Base-by-base conservation (phyloP, 768 basidiomycete species). In the Fomitopsis serialis region DNA sequence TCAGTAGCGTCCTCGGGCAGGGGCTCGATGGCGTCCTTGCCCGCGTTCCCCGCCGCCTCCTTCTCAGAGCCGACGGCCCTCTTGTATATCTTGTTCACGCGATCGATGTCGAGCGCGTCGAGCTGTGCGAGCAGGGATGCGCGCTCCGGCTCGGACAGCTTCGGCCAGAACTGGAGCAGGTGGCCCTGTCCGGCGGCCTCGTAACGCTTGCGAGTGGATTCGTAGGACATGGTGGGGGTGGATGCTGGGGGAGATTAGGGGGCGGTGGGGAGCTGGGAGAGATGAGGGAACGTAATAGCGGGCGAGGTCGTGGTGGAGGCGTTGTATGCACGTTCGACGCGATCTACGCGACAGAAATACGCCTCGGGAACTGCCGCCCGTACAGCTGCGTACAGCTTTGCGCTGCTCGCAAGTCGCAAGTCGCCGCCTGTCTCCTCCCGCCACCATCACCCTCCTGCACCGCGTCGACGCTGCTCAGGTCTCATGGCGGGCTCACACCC, bases 31-130 rank as follows among this genome's bases (percentile, higher is more conserved):
- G 76, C 59, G 42, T 86, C 84, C 51, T 70, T 62, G 45, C 67
- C 67, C 29, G 60, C 59, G 35, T 75, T 68, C 52, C 75, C 72
- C 17, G 71, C 56, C 15, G 76, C 72, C 35, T 75, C 74, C 45
- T 77, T 73, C 66, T 94, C 90, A 4, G 82, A 76, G 35, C 76
- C 60, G 58, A 92, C 75, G 19, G 96, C 91, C 60, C 83, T 88
- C 42, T 76, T 63, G 80, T 84, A 95, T 61, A 98, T 81, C 61
- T 84, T 80, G 74, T 98, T 98, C 55, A 98, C 93, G 58, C 94
- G 90, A 54, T 87, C 80, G 60, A 97, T 85, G 68, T 98, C 85
- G 66, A 99, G 83, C 11, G 77, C 70, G 45, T 81, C 76, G 59
- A 98, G 84, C 70, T 98, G 96, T 12, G 70, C 63, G 54, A 78